A percentile compares a stretch with the other conserved stretches of the same genome.
These are phyloP conservation scores for Sonneratia caseolaris DNA, from an alignment of 345 rosid genomes.

Conservation along the genomic window DNA sequence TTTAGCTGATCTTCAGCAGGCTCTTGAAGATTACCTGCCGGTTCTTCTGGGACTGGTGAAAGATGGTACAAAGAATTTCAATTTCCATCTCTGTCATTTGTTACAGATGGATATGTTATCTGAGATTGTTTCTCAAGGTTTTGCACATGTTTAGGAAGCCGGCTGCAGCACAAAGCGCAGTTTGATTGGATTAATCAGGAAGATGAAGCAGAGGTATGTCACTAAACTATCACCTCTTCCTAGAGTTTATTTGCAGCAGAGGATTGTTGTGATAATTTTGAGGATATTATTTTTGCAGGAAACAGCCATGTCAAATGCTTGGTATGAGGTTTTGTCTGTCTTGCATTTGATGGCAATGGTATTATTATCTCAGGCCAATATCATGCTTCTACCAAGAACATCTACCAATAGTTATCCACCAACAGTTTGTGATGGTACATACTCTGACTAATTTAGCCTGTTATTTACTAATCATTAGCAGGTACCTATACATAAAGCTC, in stretches of 20 bases:
- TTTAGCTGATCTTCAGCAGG: constrained; percentile 89
- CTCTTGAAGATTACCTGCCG: constrained; percentile 95
- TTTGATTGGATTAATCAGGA: constrained; percentile 94
- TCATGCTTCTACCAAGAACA: constrained; percentile 85
- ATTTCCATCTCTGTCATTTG: constrained; percentile 4
- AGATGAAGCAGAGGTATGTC: constrained; percentile 75
- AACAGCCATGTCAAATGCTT: constrained; percentile 72
- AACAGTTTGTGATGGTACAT: constrained; percentile 85
- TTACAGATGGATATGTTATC: not conserved
- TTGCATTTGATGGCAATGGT: constrained; percentile 97
- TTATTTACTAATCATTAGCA: not conserved
- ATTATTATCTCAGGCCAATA: constrained; percentile 72
- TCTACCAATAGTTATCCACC: constrained; percentile 68
- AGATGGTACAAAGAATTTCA: constrained; percentile 46
- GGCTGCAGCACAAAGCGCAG: constrained; percentile 64
- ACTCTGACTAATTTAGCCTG: not conserved
- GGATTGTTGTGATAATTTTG: not conserved
- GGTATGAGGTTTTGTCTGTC: constrained; percentile 96
- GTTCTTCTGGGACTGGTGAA: constrained; percentile 76
- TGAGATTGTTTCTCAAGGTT: not conserved
- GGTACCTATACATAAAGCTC: not conserved
- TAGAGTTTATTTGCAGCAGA: not conserved
- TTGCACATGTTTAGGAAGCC: constrained; percentile 42
- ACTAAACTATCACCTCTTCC: not conserved
- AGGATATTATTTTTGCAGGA: constrained; percentile 45